A percentile compares a stretch with the other conserved stretches of the same genome.
Conservation (phyloP, 23 red algal species). For the Gracilaria domingensis region DNA sequence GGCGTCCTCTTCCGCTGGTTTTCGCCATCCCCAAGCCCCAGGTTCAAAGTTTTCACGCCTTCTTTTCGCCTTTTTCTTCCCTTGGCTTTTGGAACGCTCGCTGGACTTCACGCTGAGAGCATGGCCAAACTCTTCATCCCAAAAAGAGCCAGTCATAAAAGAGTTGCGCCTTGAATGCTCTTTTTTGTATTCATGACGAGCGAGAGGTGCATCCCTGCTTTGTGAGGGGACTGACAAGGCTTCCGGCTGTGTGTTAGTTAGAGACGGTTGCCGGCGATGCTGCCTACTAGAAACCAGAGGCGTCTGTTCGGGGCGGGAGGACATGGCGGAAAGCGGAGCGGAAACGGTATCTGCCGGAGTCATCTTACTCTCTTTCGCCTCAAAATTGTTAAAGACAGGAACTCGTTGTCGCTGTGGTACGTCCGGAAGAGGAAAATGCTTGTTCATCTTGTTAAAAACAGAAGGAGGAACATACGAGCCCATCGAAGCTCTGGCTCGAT, state of each 20-base stretch:
- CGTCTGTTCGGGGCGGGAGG: neutral
- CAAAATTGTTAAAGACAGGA: neutral
- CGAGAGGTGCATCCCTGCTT: neutral
- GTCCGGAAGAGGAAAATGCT: neutral
- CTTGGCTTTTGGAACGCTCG: constrained; percentile 8
- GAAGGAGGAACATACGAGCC: constrained; percentile 14
- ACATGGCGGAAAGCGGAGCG: neutral
- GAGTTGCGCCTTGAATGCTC: constrained; percentile 15
- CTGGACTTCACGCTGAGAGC: neutral
- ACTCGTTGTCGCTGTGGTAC: neutral
- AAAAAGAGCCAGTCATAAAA: constrained; percentile 33
- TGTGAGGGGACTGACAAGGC: neutral
- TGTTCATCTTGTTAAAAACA: neutral
- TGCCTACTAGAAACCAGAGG: neutral
- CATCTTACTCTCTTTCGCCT: neutral
- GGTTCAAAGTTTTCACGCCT: constrained; percentile 35
- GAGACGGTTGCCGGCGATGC: neutral
- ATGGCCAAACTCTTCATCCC: constrained; percentile 15
- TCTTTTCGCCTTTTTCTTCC: neutral
- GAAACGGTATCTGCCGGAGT: neutral
- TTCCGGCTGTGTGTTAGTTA: neutral
- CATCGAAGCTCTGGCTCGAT: neutral
- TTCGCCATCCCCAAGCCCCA: constrained; percentile 66
- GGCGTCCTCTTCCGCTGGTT: constrained; percentile 73
- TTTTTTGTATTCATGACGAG: neutral